A percentile compares a stretch with the other conserved stretches of the same genome.
Conservation (phyloP, 73 alveolate genomes). For the Paramecium octaurelia region DNA sequence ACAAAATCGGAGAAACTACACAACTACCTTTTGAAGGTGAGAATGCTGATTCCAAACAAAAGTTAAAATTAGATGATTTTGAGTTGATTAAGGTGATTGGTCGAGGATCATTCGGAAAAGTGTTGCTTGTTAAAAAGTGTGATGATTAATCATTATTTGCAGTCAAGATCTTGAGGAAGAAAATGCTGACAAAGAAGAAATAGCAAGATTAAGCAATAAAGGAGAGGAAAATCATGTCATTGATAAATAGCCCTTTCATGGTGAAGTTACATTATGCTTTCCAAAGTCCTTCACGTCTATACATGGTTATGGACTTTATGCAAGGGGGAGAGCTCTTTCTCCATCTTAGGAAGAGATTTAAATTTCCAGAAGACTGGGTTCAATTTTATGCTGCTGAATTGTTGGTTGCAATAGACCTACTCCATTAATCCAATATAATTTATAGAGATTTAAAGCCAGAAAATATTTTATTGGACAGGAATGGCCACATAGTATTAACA, state of each 20-base stretch:
- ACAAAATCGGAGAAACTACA: not conserved
- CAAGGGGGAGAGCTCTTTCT: constrained; percentile 80
- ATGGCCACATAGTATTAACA: constrained; percentile 70
- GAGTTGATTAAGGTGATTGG: constrained; percentile 83
- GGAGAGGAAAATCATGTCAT: constrained; percentile 79
- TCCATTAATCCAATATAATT: constrained; percentile 71
- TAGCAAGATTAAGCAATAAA: not conserved
- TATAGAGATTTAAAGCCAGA: constrained; percentile 80
- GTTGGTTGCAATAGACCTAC: constrained; percentile 73
- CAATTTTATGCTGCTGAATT: constrained; percentile 84
- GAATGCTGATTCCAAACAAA: not conserved
- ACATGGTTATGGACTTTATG: constrained; percentile 88
- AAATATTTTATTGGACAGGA: constrained; percentile 67
- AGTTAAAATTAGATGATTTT: constrained; percentile 59
- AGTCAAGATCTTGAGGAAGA: constrained; percentile 36
- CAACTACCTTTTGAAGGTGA: not conserved
- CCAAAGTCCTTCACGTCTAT: constrained; percentile 80
- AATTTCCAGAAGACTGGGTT: constrained; percentile 80
- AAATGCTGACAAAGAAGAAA: not conserved
- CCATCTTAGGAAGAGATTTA: constrained; percentile 64
- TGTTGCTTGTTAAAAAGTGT: constrained; percentile 77
- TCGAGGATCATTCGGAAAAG: constrained; percentile 94
- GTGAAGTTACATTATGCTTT: constrained; percentile 90
- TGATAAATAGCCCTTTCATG: constrained; percentile 79
- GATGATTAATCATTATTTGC: constrained; percentile 38